phyloP scores from a whole-genome alignment of 2,329 filamentous ascomycete species.

The Ophiostoma pallidulum region DNA sequence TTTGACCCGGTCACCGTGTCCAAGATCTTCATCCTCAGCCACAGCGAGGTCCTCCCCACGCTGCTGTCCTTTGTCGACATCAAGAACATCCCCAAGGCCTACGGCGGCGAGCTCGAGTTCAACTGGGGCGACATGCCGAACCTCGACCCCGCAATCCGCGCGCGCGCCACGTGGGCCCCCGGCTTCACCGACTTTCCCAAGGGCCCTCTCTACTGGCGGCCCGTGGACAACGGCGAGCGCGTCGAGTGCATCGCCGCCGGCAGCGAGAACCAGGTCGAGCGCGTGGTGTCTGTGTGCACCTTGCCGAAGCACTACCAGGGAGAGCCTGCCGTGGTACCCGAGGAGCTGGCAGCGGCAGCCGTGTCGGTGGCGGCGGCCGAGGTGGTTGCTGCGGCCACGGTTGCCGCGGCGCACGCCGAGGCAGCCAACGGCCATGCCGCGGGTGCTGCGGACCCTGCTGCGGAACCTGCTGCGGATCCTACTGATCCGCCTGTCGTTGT shows the following conservation, averaged over 20 bases:
- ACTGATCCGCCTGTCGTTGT: not conserved
- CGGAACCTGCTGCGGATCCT: not conserved
- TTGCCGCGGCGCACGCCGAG: not conserved
- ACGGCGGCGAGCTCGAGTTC: conserved; percentile 80
- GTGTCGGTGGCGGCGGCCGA: not conserved
- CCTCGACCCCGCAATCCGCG: conserved; percentile 54
- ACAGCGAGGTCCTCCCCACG: conserved; percentile 64
- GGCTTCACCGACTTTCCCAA: conserved; percentile 43
- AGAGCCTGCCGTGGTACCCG: conserved; percentile 6
- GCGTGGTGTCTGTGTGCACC: conserved; percentile 41
- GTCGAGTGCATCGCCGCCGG: conserved; percentile 47
- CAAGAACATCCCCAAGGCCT: conserved; percentile 76
- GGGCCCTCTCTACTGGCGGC: conserved; percentile 49
- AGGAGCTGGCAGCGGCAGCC: conserved; percentile 2
- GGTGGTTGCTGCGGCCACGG: conserved; percentile 9
- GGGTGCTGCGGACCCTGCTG: conserved; percentile 2
- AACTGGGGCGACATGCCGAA: conserved; percentile 65
- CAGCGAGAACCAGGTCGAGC: conserved; percentile 33
- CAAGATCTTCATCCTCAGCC: conserved; percentile 85
- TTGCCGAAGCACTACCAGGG: conserved; percentile 34
- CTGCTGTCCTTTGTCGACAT: conserved; percentile 74
- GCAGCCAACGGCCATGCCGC: not conserved
- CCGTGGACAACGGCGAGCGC: conserved; percentile 34
- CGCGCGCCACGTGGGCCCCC: conserved; percentile 42
- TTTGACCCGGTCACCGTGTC: conserved; percentile 89